Evolutionary conservation across 2,329 filamentous ascomycete genomes (phyloP).

Genomic region (Gaeumannomyces sp.): DNA sequence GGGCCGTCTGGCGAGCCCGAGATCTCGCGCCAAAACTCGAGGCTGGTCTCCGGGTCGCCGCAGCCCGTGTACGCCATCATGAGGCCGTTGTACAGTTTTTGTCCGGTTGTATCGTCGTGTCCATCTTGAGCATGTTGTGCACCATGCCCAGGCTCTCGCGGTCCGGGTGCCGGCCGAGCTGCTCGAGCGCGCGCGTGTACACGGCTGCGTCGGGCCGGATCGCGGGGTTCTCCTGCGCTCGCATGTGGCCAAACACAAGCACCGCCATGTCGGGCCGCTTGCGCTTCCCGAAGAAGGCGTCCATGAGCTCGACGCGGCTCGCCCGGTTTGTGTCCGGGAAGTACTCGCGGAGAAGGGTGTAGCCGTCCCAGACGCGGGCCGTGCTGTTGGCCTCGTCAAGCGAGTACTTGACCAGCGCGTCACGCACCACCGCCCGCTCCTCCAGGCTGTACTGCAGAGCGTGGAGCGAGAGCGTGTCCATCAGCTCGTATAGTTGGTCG

Average conservation of each 20-base stretch:
- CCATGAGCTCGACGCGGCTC: slow-evolving; percentile 68
- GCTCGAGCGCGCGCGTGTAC: slow-evolving; percentile 73
- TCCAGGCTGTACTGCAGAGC: slow-evolving; percentile 62
- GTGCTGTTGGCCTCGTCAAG: slow-evolving; percentile 56
- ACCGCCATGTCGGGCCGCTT: slow-evolving; percentile 77
- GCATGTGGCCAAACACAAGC: slow-evolving; percentile 89
- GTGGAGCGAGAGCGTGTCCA: slow-evolving; percentile 74
- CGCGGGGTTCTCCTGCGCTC: slow-evolving; percentile 58
- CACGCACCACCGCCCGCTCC: slow-evolving; percentile 62
- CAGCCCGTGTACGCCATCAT: slow-evolving; percentile 79
- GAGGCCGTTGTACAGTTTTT: slow-evolving; percentile 72
- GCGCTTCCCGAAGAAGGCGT: slow-evolving; percentile 66
- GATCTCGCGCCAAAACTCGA: slow-evolving; percentile 81
- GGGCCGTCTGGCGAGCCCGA: slow-evolving; percentile 81
- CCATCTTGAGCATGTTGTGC: slow-evolving; percentile 92
- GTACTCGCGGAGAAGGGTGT: slow-evolving; percentile 59
- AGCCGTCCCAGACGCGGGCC: slow-evolving; percentile 57
- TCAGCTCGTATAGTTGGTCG: slow-evolving; percentile 71
- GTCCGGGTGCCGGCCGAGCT: slow-evolving; percentile 52
- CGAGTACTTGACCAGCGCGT: slow-evolving; percentile 62
- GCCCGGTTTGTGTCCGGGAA: slow-evolving; percentile 60
- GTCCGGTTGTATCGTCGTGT: slow-evolving; percentile 68
- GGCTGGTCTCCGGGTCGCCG: slow-evolving; percentile 57
- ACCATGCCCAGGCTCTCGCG: slow-evolving; percentile 63
- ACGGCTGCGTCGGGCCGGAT: slow-evolving; percentile 65